Evolutionary conservation across 208 protist genomes (phyloP).

Genomic region (Leishmania arabica): DNA sequence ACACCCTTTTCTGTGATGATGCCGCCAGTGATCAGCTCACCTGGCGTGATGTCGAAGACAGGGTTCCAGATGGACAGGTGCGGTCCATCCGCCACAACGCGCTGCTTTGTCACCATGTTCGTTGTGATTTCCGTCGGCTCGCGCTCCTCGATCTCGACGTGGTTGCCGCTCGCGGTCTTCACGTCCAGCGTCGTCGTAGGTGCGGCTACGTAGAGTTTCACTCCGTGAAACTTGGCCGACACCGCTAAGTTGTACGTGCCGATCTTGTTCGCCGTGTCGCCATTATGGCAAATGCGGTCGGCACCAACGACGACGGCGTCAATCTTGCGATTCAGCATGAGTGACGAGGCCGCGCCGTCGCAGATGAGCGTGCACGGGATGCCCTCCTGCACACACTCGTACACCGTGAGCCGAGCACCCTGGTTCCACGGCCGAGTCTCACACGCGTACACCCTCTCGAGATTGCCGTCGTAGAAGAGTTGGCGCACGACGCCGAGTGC

Average conservation of each 20-base stretch:
- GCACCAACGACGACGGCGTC: constrained; percentile 94
- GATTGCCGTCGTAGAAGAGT: constrained; percentile 75
- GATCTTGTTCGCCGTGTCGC: constrained; percentile 97
- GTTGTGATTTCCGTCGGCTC: constrained; percentile 90
- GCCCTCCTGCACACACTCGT: constrained; percentile 93
- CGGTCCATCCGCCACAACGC: constrained; percentile 86
- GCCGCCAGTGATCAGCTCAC: constrained; percentile 91
- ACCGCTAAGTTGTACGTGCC: constrained; percentile 95
- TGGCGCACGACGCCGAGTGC: constrained; percentile 94
- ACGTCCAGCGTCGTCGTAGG: constrained; percentile 92
- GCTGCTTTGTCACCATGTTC: constrained; percentile 73
- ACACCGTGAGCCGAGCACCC: constrained; percentile 94
- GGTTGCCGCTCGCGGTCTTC: constrained; percentile 67
- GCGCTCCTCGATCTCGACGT: constrained; percentile 94
- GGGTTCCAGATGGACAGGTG: constrained; percentile 94
- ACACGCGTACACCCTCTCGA: constrained; percentile 91
- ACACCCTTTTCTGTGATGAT: constrained; percentile 95
- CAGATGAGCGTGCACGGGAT: constrained; percentile 94
- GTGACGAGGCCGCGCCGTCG: constrained; percentile 86
- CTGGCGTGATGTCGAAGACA: constrained; percentile 97
- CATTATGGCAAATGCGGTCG: constrained; percentile 94
- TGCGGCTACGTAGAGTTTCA: constrained; percentile 94
- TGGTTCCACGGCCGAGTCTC: constrained; percentile 97
- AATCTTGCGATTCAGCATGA: constrained; percentile 68
- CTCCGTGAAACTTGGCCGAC: constrained; percentile 84